These are phyloP conservation scores for Didymella arachidicola DNA, from an alignment of 2,329 filamentous ascomycete genomes.

Conservation along the genomic window DNA sequence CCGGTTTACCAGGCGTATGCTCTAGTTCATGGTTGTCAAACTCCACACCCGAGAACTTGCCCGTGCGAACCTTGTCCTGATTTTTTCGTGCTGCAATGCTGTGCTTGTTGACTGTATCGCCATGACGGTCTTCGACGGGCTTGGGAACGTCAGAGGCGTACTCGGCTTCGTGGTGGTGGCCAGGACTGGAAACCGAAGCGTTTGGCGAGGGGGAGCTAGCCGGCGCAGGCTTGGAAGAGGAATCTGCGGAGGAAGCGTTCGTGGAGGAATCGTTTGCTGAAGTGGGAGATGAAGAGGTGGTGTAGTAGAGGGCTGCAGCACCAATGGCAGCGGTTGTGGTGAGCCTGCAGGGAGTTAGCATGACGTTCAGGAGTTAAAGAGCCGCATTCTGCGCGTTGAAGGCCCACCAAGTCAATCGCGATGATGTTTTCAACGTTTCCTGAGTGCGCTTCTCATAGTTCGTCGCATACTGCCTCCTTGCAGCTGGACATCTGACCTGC, in stretches of 20 bases:
- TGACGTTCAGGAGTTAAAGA: background rate
- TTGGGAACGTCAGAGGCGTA: slow-evolving; percentile 33
- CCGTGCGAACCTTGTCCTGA: slow-evolving; percentile 31
- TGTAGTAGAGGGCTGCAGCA: slow-evolving; percentile 30
- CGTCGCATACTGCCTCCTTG: slow-evolving; percentile 29
- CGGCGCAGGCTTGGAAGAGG: slow-evolving; percentile 1
- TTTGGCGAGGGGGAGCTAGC: background rate
- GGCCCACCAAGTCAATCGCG: slow-evolving; percentile 30
- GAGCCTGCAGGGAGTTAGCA: slow-evolving; percentile 15
- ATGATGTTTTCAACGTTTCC: slow-evolving; percentile 28
- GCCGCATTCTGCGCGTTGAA: background rate
- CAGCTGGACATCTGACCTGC: slow-evolving; percentile 17
- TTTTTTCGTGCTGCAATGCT: slow-evolving; percentile 39
- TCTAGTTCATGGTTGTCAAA: slow-evolving; percentile 39
- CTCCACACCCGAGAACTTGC: slow-evolving; percentile 35
- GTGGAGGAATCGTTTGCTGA: background rate
- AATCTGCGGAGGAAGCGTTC: background rate
- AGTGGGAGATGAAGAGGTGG: slow-evolving; percentile 5
- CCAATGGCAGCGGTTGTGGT: slow-evolving; percentile 29
- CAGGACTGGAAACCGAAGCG: slow-evolving; percentile 5
- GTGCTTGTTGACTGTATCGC: slow-evolving; percentile 36
- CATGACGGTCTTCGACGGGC: slow-evolving; percentile 37
- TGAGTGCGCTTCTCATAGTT: slow-evolving; percentile 31
- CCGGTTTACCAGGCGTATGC: slow-evolving; percentile 30
- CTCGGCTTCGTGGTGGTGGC: slow-evolving; percentile 20